Percentiles rank a stretch among this genome's conserved stretches.
Evolutionary conservation across 2,329 filamentous ascomycete genomes (phyloP).

Genomic region (Didymella lethalis): DNA sequence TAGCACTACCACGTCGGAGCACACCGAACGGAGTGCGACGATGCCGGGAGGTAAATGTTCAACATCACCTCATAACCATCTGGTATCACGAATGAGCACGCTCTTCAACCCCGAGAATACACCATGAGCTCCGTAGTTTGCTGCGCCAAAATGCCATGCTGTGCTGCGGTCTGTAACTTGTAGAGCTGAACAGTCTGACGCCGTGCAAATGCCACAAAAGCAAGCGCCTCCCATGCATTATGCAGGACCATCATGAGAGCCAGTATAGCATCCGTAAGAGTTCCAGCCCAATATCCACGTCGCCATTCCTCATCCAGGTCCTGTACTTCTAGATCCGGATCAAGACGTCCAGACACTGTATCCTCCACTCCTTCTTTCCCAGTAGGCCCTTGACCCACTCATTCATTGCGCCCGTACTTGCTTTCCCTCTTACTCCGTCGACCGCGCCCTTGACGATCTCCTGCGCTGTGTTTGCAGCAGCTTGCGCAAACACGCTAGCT

Average conservation of each 20-base stretch:
- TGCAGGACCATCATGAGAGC: background rate
- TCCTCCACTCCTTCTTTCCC: conserved; percentile 84
- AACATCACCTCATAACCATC: background rate
- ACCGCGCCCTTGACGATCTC: conserved; percentile 40
- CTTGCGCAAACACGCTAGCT: conserved; percentile 70
- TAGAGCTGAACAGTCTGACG: conserved; percentile 15
- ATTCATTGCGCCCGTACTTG: conserved; percentile 67
- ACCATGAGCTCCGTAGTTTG: background rate
- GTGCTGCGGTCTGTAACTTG: background rate
- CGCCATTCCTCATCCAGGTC: background rate
- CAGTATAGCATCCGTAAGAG: background rate
- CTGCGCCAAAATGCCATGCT: background rate
- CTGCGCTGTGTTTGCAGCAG: conserved; percentile 63
- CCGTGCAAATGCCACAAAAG: conserved; percentile 34
- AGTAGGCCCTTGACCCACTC: conserved; percentile 87
- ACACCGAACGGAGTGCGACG: background rate
- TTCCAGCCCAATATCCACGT: background rate
- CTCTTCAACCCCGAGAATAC: background rate
- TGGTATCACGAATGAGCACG: background rate
- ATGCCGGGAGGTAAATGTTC: background rate
- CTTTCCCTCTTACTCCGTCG: conserved; percentile 41
- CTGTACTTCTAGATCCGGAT: conserved; percentile 65
- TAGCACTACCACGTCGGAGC: background rate
- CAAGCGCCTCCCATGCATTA: conserved; percentile 31
- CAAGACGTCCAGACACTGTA: conserved; percentile 90